These are phyloP conservation scores for Penicillium salamii DNA, from an alignment of 495 filamentous ascomycete genomes.

Conservation along the genomic window DNA sequence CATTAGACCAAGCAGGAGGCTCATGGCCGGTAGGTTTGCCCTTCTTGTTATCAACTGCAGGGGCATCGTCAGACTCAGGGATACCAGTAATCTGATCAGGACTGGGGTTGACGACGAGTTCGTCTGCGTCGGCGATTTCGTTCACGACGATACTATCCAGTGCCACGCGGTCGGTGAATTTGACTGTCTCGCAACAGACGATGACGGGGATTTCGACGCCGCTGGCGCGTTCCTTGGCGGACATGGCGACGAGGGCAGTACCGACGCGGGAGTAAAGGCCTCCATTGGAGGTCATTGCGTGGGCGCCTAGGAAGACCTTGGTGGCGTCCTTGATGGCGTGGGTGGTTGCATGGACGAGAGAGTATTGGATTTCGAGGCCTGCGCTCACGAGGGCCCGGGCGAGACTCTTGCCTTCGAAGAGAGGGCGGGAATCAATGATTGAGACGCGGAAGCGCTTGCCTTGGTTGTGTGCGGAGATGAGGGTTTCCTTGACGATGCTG, in stretches of 20 bases:
- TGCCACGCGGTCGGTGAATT: conserved; percentile 88
- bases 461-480: conserved; percentile 65
- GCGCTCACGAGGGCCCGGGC: conserved; percentile 62
- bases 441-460: conserved; percentile 78
- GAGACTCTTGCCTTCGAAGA: conserved; percentile 77
- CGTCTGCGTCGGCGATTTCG: conserved; percentile 75
- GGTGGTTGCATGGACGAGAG: conserved; percentile 69
- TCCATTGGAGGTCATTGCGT: conserved; percentile 88
- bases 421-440: conserved; percentile 76
- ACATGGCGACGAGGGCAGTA: conserved; percentile 85
- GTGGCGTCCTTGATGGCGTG: conserved; percentile 70
- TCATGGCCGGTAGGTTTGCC: conserved; percentile 34
- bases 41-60: conserved; percentile 32
- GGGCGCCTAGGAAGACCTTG: conserved; percentile 82
- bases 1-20: conserved; percentile 15
- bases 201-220: conserved; percentile 70
- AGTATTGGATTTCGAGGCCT: conserved; percentile 77
- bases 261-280: conserved; percentile 82
- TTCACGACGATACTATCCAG: conserved; percentile 91
- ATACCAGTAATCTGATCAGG: conserved; percentile 39
- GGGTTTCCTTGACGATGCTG: conserved; percentile 75
- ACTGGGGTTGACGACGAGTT: conserved; percentile 44
- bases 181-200: conserved; percentile 91
- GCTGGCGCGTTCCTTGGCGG: conserved; percentile 63
- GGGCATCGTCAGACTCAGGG: conserved; percentile 25